Base-by-base conservation (phyloP, 352 stramenopile species). In the Phytopythium oedochilum region DNA sequence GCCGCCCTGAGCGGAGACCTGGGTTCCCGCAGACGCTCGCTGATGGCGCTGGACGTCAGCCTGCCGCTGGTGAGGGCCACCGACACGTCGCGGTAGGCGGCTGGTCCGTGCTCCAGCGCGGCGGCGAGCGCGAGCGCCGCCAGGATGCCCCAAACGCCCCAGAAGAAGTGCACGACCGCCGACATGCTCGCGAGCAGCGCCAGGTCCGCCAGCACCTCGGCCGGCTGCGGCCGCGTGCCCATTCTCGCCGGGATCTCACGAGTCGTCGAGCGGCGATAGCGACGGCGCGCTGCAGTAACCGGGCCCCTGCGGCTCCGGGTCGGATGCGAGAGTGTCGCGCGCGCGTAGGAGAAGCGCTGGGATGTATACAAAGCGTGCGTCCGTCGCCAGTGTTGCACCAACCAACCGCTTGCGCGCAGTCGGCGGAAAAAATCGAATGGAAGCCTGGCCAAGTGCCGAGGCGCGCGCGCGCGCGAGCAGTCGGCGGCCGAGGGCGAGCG, bases 81-180 rank as follows among this genome's bases (percentile, higher is more conserved):
- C 42, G 42, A 17, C 40, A 23, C 18, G 11, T 11, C 17, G 15
- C 17, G 9, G 15, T 39, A 18, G 22, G 49, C 23, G 12, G 2
- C 22, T 0, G 51, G 47, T 20, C 75, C 75, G 60, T 82, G 71
- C 43, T 86, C 73, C 6, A 83, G 32, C 12, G 68, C 23, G 20
- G 64, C 59, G 28, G 77, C 63, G 20, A 76, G 44, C 60, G 71
- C 50, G 10, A 88, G 60, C 25, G 63, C 71, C 15, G 59, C 68
- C 5, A 74, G 36, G 22, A 88, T 55, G 1, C 78, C 78, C 53
- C 75, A 75, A 10, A 88, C 35, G 1, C 81, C 81, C 31, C 89
- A 53, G 6, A 82, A 68, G 57, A 82, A 88, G 62, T 89, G 81
- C 34, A 88, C 70, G n/a, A 82, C 67, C 29, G 78, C 78, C 48